phyloP scores from a whole-genome alignment of 2,329 filamentous ascomycete genomes.

The Pleoardoris graminearum region DNA sequence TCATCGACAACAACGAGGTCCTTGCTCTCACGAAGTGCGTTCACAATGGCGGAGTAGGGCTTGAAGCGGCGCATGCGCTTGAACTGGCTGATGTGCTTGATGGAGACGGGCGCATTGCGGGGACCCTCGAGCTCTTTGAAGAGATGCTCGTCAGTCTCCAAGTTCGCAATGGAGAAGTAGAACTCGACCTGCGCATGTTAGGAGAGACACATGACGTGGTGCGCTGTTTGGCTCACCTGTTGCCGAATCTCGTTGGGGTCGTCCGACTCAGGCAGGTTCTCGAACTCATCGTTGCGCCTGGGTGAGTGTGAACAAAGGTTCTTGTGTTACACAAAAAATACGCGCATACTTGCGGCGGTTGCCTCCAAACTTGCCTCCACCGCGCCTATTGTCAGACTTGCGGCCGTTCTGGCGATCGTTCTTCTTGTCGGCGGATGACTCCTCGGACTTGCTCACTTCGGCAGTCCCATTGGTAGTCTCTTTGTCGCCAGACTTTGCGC shows the following conservation, averaged over 20 bases:
- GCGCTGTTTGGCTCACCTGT: slow-evolving; percentile 61
- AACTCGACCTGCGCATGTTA: slow-evolving; percentile 75
- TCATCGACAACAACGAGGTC: slow-evolving; percentile 75
- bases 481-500: slow-evolving; percentile 18
- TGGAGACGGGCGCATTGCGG: slow-evolving; percentile 77
- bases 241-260: slow-evolving; percentile 81
- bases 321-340: background rate
- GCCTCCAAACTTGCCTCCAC: slow-evolving; percentile 22
- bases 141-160: slow-evolving; percentile 86
- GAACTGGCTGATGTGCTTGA: slow-evolving; percentile 81
- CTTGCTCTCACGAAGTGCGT: slow-evolving; percentile 77
- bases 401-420: slow-evolving; percentile 2
- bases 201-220: background rate
- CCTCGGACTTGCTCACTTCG: slow-evolving; percentile 23
- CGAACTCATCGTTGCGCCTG: slow-evolving; percentile 37
- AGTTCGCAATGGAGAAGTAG: slow-evolving; percentile 91
- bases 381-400: slow-evolving; percentile 7
- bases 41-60: slow-evolving; percentile 80
- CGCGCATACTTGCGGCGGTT: slow-evolving; percentile 16
- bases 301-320: slow-evolving; percentile 12
- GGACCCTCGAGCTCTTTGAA: slow-evolving; percentile 76
- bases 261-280: slow-evolving; percentile 67
- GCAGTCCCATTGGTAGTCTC: slow-evolving; percentile 15
- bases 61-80: slow-evolving; percentile 96
- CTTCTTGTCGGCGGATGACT: slow-evolving; percentile 9